Base-by-base conservation (phyloP, 2,329 filamentous ascomycete species). In the Aspergillus sp. region DNA sequence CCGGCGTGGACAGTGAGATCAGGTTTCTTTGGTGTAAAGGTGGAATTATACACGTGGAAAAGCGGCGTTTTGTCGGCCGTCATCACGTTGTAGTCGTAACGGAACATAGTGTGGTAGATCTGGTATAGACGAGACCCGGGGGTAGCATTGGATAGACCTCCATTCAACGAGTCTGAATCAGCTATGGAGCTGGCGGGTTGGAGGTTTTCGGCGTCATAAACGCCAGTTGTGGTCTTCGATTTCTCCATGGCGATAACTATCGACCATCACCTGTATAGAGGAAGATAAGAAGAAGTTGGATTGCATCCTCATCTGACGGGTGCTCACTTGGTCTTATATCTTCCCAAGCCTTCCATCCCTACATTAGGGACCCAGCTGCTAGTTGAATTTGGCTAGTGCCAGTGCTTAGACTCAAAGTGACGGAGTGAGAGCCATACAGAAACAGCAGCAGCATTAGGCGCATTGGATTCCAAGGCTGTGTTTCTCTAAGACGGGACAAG, bases 1-100 rank as follows among this genome's bases (percentile, higher is more conserved):
- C 69, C 65, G 1, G 55, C 47, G 54, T 73, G 67, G 46, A 72
- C 57, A 1, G 66, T 69, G 7, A 73, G 55, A 16, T 71, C 68
- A 16, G 68, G 62, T 47, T 67, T 71, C 16, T 60, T 62, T 4
- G 66, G 63, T n/a, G 55, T 64, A 19, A 65, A 53, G 6, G 49
- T 16, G 3, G 66, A 70, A 33, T 63, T 67, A 24, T 65, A 57
- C n/a, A 71, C 64, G 45, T 57, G 59, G 48, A 60, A 62, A 9
- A 62, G 30, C 14, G 57, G 59, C 16, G 26, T 48, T 17, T 66
- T 61, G 33, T 57, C 48, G 17, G 51, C 50, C 14, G 48, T 46
- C 11, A 50, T 56, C 16, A 70, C 55, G 3, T 61, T 54, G 51
- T 68, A 69, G 48, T 65, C 36, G 3, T 62, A 50, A 5, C 45